These are phyloP conservation scores for Chenopodium quinoa DNA, from an alignment of 148 eudicot species.

Conservation along the genomic window DNA sequence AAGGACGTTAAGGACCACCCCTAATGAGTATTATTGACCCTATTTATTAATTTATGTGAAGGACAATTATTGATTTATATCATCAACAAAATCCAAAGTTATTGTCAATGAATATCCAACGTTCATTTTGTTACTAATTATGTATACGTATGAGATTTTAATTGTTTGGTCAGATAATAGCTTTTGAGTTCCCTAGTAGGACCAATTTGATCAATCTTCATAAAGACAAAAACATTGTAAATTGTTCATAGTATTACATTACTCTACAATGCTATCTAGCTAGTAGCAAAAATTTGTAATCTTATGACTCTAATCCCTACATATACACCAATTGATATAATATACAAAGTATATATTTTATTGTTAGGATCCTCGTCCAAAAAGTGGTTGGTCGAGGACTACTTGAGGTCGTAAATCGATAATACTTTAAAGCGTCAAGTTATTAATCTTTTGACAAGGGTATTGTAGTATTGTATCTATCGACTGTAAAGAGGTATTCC, in stretches of 20 bases:
- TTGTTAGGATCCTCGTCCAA: too few species aligned
- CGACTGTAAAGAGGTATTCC: too few species aligned
- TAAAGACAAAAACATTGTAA: not conserved
- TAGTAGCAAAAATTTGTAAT: not conserved
- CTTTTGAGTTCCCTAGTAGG: not conserved
- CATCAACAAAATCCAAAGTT: not conserved
- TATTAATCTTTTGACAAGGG: too few species aligned
- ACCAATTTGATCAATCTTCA: not conserved
- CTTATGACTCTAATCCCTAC: too few species aligned
- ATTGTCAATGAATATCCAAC: not conserved
- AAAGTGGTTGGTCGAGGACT: too few species aligned
- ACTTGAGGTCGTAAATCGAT: too few species aligned
- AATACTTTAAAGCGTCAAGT: too few species aligned
- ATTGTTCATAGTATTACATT: not conserved
- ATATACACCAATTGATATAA: too few species aligned
- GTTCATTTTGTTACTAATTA: slow-evolving; percentile 4
- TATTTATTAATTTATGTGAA: not conserved
- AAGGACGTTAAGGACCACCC: too few species aligned
- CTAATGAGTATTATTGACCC: too few species aligned
- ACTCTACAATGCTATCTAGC: not conserved
- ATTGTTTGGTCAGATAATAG: not conserved
- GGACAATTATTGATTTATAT: not conserved
- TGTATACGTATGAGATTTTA: not conserved
- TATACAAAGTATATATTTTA: too few species aligned
- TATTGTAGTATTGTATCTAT: too few species aligned